Percentiles rank a stretch among this genome's conserved stretches.
Conservation (phyloP, 331 rosid species). For the Ulmus americana region DNA sequence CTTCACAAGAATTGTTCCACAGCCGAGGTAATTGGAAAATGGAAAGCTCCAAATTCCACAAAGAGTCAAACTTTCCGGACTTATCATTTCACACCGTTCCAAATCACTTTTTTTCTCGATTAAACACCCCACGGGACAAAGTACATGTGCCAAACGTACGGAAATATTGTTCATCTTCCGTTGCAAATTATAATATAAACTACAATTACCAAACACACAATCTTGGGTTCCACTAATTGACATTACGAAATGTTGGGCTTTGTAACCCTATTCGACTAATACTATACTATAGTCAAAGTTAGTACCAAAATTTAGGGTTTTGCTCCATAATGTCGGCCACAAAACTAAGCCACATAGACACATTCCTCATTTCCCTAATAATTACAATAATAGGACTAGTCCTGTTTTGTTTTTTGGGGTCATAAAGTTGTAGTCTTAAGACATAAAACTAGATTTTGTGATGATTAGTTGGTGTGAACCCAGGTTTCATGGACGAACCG, state of each 20-base stretch:
- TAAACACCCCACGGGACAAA: background rate
- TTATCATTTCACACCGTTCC: background rate
- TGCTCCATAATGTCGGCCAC: constrained; percentile 37
- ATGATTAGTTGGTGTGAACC: background rate
- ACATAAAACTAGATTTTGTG: too few relatives aligned
- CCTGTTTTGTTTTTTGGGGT: too few relatives aligned
- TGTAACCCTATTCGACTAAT: constrained; percentile 25
- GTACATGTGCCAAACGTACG: constrained; percentile 18
- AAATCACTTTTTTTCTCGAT: background rate
- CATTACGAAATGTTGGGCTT: constrained; percentile 30
- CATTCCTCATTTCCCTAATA: constrained; percentile 29
- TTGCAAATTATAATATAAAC: constrained; percentile 9
- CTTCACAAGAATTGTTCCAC: too few relatives aligned
- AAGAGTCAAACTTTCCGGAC: background rate
- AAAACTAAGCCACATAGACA: constrained; percentile 12
- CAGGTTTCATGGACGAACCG: constrained; percentile 48
- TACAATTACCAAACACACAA: constrained; percentile 22
- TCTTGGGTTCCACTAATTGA: constrained; percentile 19
- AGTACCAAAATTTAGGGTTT: constrained; percentile 26
- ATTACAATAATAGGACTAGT: constrained; percentile 6
- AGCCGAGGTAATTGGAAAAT: too few relatives aligned
- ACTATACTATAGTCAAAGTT: constrained; percentile 19
- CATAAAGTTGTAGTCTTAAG: too few relatives aligned
- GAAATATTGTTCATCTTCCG: background rate
- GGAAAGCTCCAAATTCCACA: background rate